Base-by-base conservation (phyloP, 768 basidiomycete species). In the Clitopilus hobsonii region DNA sequence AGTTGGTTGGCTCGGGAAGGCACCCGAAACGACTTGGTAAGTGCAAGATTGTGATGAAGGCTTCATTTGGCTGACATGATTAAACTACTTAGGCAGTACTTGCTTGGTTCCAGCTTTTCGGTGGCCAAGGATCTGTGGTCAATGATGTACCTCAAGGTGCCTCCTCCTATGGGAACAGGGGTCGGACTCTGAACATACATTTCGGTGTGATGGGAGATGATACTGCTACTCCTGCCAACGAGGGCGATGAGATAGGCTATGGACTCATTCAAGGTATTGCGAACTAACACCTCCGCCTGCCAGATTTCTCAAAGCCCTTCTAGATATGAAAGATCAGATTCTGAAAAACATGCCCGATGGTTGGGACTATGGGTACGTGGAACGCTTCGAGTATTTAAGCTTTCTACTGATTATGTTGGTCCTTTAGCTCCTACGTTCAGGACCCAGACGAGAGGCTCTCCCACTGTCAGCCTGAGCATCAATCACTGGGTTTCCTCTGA, bases 141-240 rank as follows among this genome's bases (percentile, higher is more conserved):
- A 75, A 75, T 55, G 52, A 67, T 6, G 67, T 77, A 6, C 57
- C 67, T 13, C 28, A 61, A 0, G 58, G 65, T 28, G 69, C 61
- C 1, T 74, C 76, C 0, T 70, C 78, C 4, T 80, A 76, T 58
- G 68, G 65, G 5, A 70, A 72, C 49, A 65, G 78, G 5, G 61
- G 63, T 54, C 67, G 72, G 16, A 59, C 74, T 28, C 74, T 77
- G 59, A 72, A 69, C 3, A 71, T 77, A 49, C 77, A 80, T 57
- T 70, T 78, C 60, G 77, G 78, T 54, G 74, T 74, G 0, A 72
- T 66, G 6, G 64, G 66, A 3, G 22, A 50, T 4, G 62, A 56
- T 27, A 14, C 13, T 14, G 22, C 16, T 2, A 23, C n/a, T 22
- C 6, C 6, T 13, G 10, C 18, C n/a, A 16, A 16, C 16, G 23